Evolutionary conservation across 345 rosid species (phyloP), one percentile per base, ranked within the genome.

Genomic region (Orychophragmus violaceus): DNA sequence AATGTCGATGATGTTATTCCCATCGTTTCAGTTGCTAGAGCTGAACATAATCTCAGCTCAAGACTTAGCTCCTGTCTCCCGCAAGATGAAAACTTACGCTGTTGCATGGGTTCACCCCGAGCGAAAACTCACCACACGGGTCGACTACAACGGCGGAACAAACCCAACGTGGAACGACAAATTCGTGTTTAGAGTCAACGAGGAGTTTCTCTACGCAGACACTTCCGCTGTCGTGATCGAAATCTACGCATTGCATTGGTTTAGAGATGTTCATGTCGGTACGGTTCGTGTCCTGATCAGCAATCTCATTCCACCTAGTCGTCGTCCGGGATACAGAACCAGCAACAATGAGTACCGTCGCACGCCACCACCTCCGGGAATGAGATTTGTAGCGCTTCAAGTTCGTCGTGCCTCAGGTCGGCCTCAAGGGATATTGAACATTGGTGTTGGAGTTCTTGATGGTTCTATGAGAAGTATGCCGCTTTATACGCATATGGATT

Each of bases 131-230:
- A 78, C 95, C 14, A 92, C 98, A 3, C 81, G 97, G 0, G 83
- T 89, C 12, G 91, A 87, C 53, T 63, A 78, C 16, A 28, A 62
- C 9, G 95, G 97, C 54, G 82, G 82, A 45, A 45, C 66, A 75
- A 87, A 79, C 69, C 98, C 98, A 21, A 86, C 91, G 0, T 92
- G 98, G 98, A 89, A 92, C 18, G 98, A 92, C 71, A 89, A 92
- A 58, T 89, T 89, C 5, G 88, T 92, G 6, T 89, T 89, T 60
- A 84, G 98, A 1, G 97, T 92, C 12, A 91, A 92, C 30, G 95
- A 89, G 3, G 83, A 74, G 32, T 92, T 89, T 64, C 87, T 92
- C 37, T 57, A 71, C 6, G 75, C 81, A 4, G 95, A 92, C 39
- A 92, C 97, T 28, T 87, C 98, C 1, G 93, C 91, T 8, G 83